Evolutionary conservation across 1,284 basidiomycete species (phyloP).

Genomic region (Papiliotrema fonsecae): DNA sequence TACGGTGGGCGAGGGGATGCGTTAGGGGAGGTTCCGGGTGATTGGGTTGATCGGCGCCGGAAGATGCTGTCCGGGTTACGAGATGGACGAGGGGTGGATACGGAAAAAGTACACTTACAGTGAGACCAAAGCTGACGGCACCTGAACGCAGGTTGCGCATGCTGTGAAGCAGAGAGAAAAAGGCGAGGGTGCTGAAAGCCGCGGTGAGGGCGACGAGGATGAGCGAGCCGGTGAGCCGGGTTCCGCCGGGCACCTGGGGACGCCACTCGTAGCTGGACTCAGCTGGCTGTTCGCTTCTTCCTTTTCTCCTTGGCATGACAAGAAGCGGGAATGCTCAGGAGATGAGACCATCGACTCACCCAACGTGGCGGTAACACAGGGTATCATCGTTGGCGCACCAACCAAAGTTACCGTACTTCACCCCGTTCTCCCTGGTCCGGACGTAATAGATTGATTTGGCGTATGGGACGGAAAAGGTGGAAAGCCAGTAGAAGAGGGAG

Average conservation of each 20-base stretch:
- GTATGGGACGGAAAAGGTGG: slow-evolving; percentile 31
- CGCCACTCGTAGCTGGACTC: slow-evolving; percentile 21
- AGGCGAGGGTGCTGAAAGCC: slow-evolving; percentile 26
- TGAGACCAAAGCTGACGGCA: slow-evolving; percentile 19
- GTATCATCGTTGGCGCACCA: slow-evolving; percentile 14
- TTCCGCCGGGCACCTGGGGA: slow-evolving; percentile 21
- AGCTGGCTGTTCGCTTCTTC: not conserved
- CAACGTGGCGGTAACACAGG: slow-evolving; percentile 19
- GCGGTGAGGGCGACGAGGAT: slow-evolving; percentile 39
- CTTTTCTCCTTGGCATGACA: not conserved
- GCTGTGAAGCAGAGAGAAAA: slow-evolving; percentile 22
- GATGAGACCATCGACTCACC: slow-evolving; percentile 14
- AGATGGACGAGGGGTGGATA: not conserved
- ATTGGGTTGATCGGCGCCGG: not conserved
- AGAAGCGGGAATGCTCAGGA: not conserved
- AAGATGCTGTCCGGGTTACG: not conserved
- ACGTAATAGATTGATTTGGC: slow-evolving; percentile 34
- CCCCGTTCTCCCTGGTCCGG: slow-evolving; percentile 19
- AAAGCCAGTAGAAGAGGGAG: slow-evolving; percentile 39
- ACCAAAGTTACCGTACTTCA: slow-evolving; percentile 31
- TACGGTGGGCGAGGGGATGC: too few species aligned
- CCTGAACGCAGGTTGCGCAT: slow-evolving; percentile 20
- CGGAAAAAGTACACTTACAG: slow-evolving; percentile 30
- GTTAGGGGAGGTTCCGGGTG: not conserved
- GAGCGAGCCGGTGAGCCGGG: slow-evolving; percentile 28